These are phyloP conservation scores for Ajuga chamaepitys DNA, from an alignment of 257 asterid species.

Conservation along the genomic window DNA sequence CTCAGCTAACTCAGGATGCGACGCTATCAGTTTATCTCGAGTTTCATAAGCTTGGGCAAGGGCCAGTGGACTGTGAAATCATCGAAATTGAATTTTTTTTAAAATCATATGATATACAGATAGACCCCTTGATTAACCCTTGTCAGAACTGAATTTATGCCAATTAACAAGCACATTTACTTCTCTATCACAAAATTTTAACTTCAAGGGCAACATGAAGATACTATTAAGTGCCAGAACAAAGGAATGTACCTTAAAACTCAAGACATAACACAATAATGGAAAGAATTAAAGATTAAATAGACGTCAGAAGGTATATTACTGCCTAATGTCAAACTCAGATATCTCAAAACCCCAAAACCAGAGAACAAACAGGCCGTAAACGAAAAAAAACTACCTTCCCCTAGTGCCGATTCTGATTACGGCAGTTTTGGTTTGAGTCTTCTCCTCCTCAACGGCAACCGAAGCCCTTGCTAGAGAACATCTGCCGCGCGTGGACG, in stretches of 20 bases:
- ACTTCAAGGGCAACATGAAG: neutral
- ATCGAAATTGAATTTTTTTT: neutral
- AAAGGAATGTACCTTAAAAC: constrained; percentile 10
- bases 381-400: too few species aligned
- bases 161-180: neutral
- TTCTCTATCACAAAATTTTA: neutral
- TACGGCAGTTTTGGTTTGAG: constrained; percentile 58
- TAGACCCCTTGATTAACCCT: neutral
- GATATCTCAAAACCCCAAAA: neutral
- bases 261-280: neutral
- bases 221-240: neutral
- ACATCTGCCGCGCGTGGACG: constrained; percentile 16
- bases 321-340: neutral
- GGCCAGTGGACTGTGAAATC: constrained; percentile 76
- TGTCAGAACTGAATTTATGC: neutral
- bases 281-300: neutral
- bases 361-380: constrained; percentile 7
- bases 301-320: neutral
- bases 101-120: neutral
- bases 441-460: constrained; percentile 56
- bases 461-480: constrained; percentile 45
- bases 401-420: constrained; percentile 92
- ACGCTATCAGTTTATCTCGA: constrained; percentile 57
- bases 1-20: constrained; percentile 84
- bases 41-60: constrained; percentile 98